Base-by-base conservation (phyloP, 2,329 filamentous ascomycete species). In the Clonostachys sp. region DNA sequence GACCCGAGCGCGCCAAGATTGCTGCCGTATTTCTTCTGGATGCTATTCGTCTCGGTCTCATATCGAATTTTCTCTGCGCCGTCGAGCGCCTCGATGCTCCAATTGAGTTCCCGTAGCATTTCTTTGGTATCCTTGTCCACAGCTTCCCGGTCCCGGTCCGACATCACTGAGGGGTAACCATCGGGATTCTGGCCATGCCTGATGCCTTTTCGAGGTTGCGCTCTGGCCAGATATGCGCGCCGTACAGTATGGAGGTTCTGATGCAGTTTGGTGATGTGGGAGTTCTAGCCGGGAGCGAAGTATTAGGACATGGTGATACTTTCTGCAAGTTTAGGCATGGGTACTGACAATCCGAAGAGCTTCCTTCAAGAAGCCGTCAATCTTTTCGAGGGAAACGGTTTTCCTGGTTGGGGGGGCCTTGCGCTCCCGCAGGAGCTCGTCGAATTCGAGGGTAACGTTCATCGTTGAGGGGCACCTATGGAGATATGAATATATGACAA, bases 361-460 rank as follows among this genome's bases (percentile, higher is more conserved):
- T 69, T 97, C 92, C 62, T 92, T 91, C 34, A 97, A 74, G 63
- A 97, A 99, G 58, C 87, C 87, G 63, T 96, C 89, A 45, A 94
- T 78, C 56, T 68, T 76, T 54, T 78, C 71, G 44, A 74, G 57
- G 48, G 64, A 71, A 53, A 74, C 74, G 52, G 61, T 58, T 42
- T 58, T 59, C 46, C 60, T 68, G 12, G 77, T 73, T 8, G 74
- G 68, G 30, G 71, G 69, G 41, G 77, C 76, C 65, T 80, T 70
- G 51, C 80, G 80, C 56, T 75, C 70, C 58, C 77, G 77, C 20
- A 92, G 76, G 42, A 86, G 75, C 62, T 84, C 74, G 63, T 89
- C 84, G 68, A 92, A 86, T 41, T 77, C 62, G 36, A 81, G 71
- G 9, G 87, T 89, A 50, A 91, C 74, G 62, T 91, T 78, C 74